Conservation (phyloP, 2,329 filamentous ascomycete species). For the Penicillium sp. region DNA sequence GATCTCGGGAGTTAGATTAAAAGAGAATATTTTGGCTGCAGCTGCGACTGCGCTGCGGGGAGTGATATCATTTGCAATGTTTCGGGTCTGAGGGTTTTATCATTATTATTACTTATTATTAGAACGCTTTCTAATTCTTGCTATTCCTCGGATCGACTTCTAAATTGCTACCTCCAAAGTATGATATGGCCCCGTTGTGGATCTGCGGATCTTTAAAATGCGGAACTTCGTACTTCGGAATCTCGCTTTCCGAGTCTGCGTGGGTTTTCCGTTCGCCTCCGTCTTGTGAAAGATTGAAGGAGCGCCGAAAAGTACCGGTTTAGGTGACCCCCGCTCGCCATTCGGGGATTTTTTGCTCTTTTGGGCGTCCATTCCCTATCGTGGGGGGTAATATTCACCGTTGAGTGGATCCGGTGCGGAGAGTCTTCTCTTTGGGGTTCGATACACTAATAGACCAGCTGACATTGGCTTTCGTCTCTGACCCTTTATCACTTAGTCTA, state of each 20-base stretch:
- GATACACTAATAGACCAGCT: background rate
- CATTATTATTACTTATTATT: background rate
- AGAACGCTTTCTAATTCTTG: background rate
- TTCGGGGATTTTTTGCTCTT: background rate
- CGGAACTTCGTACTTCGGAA: background rate
- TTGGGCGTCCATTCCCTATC: background rate
- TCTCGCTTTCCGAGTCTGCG: background rate
- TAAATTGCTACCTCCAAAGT: background rate
- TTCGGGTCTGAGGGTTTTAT: background rate
- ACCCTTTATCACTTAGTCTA: background rate
- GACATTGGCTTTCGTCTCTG: background rate
- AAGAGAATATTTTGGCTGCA: background rate
- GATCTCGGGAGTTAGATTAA: constrained; percentile 1
- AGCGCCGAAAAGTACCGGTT: background rate
- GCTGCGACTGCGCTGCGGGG: background rate
- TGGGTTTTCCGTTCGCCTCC: background rate
- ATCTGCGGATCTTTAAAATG: too few relatives aligned
- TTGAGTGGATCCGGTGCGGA: background rate
- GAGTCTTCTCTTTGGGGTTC: background rate
- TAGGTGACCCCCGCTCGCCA: background rate
- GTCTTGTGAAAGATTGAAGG: background rate
- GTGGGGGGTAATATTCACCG: constrained; percentile 1
- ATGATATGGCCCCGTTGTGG: background rate
- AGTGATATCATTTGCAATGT: constrained; percentile 2
- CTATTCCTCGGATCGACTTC: background rate